These are phyloP conservation scores for Gelatoporia subvermispora DNA, from an alignment of 768 basidiomycete genomes.

Conservation along the genomic window DNA sequence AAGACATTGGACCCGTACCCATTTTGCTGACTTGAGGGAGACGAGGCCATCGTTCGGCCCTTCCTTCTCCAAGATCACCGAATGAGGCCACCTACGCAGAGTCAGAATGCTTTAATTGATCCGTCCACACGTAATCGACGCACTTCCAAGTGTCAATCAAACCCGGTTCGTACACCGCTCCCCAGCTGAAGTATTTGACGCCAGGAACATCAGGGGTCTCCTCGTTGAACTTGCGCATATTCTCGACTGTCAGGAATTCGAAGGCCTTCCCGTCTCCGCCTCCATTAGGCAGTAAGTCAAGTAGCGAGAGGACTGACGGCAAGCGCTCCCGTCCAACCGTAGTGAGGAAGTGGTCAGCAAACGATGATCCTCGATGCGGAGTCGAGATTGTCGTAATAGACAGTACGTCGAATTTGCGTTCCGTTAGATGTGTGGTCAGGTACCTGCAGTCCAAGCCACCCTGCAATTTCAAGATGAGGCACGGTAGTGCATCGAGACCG, in stretches of 20 bases:
- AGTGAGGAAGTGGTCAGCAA: constrained; percentile 86
- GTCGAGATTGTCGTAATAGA: constrained; percentile 93
- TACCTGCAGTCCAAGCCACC: constrained; percentile 92
- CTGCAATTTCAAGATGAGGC: constrained; percentile 24
- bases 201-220: constrained; percentile 72
- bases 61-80: constrained; percentile 78
- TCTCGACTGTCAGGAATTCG: constrained; percentile 75
- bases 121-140: constrained; percentile 13
- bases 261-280: constrained; percentile 96
- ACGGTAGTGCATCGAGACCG: constrained; percentile 4
- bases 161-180: constrained; percentile 84
- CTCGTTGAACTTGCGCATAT: constrained; percentile 88
- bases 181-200: constrained; percentile 93
- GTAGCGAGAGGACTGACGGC: constrained; percentile 64
- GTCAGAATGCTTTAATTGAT: neutral
- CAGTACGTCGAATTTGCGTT: constrained; percentile 73
- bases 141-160: constrained; percentile 86
- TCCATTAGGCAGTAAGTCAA: constrained; percentile 85
- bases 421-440: constrained; percentile 77
- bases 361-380: constrained; percentile 90
- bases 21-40: constrained; percentile 79
- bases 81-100: constrained; percentile 61
- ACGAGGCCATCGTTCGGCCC: constrained; percentile 96
- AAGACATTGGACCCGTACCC: constrained; percentile 41
- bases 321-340: constrained; percentile 64